Evolutionary conservation across 2,329 filamentous ascomycete species (phyloP).

Genomic region (Beauveria bassiana): DNA sequence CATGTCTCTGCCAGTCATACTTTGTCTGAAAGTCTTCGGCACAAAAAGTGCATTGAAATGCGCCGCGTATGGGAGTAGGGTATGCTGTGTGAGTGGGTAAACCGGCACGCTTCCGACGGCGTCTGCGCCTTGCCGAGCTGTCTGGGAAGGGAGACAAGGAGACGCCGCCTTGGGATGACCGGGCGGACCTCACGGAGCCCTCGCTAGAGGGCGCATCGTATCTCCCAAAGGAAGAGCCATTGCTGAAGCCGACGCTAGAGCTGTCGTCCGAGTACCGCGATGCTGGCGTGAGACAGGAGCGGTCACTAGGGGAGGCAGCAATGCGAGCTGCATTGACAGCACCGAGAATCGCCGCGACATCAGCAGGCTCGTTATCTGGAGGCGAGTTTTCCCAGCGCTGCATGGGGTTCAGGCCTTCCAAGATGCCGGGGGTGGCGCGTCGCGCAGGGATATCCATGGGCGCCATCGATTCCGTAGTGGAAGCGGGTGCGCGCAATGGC

Average conservation of each 20-base stretch:
- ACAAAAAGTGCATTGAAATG: slow-evolving; percentile 60
- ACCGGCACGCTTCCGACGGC: neutral
- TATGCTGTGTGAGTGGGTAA: neutral
- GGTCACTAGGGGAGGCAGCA: slow-evolving; percentile 8
- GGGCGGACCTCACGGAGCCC: neutral
- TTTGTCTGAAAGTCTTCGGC: slow-evolving; percentile 61
- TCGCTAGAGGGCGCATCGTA: slow-evolving; percentile 2
- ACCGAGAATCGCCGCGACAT: slow-evolving; percentile 21
- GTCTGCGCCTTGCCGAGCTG: neutral
- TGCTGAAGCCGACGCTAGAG: slow-evolving; percentile 7
- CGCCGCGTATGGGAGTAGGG: slow-evolving; percentile 16
- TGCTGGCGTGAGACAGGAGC: slow-evolving; percentile 1
- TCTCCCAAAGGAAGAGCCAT: slow-evolving; percentile 2
- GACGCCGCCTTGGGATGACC: neutral
- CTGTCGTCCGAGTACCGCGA: slow-evolving; percentile 3
- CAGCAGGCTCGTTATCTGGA: slow-evolving; percentile 24
- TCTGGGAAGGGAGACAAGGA: slow-evolving; percentile 1
- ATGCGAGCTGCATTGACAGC: slow-evolving; percentile 18
- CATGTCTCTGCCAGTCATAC: slow-evolving; percentile 63
- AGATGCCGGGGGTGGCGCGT: slow-evolving; percentile 27
- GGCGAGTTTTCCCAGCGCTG: slow-evolving; percentile 26
- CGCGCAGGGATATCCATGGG: slow-evolving; percentile 50
- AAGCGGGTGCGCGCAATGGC: slow-evolving; percentile 53
- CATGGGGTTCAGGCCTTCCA: slow-evolving; percentile 19
- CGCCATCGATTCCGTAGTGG: neutral